These are phyloP conservation scores for Dendryphion nanum DNA, from an alignment of 2,329 filamentous ascomycete species.

Conservation along the genomic window DNA sequence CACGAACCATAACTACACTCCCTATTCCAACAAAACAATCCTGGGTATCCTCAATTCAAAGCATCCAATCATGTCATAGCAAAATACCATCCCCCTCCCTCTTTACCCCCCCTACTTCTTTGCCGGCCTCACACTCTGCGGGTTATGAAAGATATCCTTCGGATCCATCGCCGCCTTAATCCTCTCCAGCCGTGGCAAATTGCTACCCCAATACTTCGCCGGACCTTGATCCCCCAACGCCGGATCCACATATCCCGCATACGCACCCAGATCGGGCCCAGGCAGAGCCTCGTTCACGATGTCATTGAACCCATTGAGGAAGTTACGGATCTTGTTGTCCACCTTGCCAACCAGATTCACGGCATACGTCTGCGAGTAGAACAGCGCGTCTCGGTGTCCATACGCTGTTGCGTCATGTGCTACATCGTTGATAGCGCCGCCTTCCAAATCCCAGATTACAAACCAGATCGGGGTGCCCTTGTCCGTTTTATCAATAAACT, in stretches of 20 bases:
- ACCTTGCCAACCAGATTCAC: slow-evolving; percentile 32
- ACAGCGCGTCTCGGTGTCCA: slow-evolving; percentile 31
- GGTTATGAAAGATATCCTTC: slow-evolving; percentile 36
- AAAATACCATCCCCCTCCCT: too few species aligned
- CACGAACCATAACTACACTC: too few species aligned
- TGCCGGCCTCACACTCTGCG: slow-evolving; percentile 31
- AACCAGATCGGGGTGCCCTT: slow-evolving; percentile 36
- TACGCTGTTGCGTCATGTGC: slow-evolving; percentile 31
- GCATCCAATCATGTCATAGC: too few species aligned
- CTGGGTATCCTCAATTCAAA: too few species aligned
- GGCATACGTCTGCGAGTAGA: slow-evolving; percentile 39
- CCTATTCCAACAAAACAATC: too few species aligned
- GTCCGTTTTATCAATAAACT: slow-evolving; percentile 28
- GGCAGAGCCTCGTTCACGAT: slow-evolving; percentile 30
- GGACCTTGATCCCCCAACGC: slow-evolving; percentile 44
- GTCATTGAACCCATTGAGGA: slow-evolving; percentile 43
- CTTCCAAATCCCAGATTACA: slow-evolving; percentile 35
- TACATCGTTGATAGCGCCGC: slow-evolving; percentile 33
- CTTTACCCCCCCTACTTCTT: neutral
- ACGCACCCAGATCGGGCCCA: slow-evolving; percentile 43
- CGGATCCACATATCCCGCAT: slow-evolving; percentile 55
- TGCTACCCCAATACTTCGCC: slow-evolving; percentile 47
- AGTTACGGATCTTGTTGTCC: slow-evolving; percentile 36
- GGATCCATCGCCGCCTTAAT: slow-evolving; percentile 44
- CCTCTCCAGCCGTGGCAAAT: slow-evolving; percentile 32